Evolutionary conservation across 1,139 yeast species (phyloP).

Genomic region (Eremothecium cymbalariae): DNA sequence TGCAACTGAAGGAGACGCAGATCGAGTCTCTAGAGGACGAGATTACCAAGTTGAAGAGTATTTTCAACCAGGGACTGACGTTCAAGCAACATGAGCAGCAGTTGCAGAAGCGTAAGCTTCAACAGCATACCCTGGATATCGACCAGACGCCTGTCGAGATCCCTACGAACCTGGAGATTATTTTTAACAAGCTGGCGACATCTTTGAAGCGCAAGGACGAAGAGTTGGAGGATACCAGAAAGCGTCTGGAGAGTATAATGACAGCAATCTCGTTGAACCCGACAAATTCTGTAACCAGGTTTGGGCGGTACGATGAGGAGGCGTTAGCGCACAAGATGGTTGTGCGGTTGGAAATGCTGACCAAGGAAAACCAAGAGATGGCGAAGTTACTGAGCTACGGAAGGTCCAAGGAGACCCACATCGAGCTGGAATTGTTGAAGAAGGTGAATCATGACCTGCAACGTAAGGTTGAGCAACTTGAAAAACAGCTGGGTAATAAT

Average conservation of each 20-base stretch:
- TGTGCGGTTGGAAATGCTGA: constrained; percentile 51
- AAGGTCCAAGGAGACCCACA: constrained; percentile 58
- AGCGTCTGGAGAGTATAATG: constrained; percentile 55
- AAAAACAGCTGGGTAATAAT: constrained; percentile 2
- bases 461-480: constrained; percentile 22
- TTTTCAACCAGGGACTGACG: constrained; percentile 18
- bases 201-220: constrained; percentile 44
- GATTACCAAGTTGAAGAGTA: constrained; percentile 28
- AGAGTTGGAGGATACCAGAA: constrained; percentile 54
- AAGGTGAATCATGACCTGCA: constrained; percentile 42
- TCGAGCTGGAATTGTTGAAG: constrained; percentile 57
- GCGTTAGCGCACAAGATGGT: constrained; percentile 72
- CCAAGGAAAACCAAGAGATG: constrained; percentile 64
- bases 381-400: constrained; percentile 66
- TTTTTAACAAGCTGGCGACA: constrained; percentile 36
- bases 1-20: constrained; percentile 35
- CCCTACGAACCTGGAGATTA: constrained; percentile 26
- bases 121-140: constrained; percentile 4
- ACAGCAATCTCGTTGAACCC: constrained; percentile 46
- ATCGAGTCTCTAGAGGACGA: constrained; percentile 35
- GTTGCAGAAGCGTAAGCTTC: constrained; percentile 3
- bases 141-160: constrained; percentile 11
- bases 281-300: constrained; percentile 36
- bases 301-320: constrained; percentile 61
- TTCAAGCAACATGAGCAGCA: constrained; percentile 15